Conservation (phyloP, 352 stramenopile genomes). For the Phytopythium kandeliae region DNA sequence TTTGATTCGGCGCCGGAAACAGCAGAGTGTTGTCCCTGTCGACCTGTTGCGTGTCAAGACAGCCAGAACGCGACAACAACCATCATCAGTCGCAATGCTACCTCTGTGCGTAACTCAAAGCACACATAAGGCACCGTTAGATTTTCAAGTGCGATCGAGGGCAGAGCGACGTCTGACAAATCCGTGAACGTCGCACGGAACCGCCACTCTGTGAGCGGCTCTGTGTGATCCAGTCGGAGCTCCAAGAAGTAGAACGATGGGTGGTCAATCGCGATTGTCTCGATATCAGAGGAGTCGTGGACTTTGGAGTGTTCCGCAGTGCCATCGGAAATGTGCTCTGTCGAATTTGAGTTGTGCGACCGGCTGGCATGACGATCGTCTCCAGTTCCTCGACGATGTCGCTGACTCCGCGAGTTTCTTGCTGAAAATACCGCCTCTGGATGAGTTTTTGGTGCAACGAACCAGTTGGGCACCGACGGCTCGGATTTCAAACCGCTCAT, state of each 20-base stretch:
- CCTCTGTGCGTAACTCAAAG: background rate
- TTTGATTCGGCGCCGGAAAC: constrained; percentile 14
- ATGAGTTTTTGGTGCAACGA: background rate
- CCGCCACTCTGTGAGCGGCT: constrained; percentile 27
- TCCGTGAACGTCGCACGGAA: constrained; percentile 49
- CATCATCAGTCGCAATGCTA: background rate
- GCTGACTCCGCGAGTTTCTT: background rate
- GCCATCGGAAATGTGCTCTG: too few species aligned
- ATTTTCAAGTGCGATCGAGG: constrained; percentile 31
- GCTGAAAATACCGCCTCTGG: background rate
- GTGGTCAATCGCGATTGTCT: constrained; percentile 17
- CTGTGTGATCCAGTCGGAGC: constrained; percentile 34
- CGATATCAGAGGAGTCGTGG: background rate
- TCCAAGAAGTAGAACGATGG: constrained; percentile 48
- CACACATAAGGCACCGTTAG: constrained; percentile 21
- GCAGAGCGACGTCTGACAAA: constrained; percentile 15
- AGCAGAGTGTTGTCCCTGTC: constrained; percentile 39
- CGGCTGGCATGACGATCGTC: background rate
- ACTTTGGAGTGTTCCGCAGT: too few species aligned
- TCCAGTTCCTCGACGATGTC: background rate
- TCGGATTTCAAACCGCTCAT: background rate
- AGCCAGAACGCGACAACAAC: background rate
- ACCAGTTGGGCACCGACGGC: background rate
- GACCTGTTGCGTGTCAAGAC: constrained; percentile 15
- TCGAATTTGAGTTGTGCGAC: too few species aligned